Evolutionary conservation across 257 asterid species (phyloP), one percentile per base, ranked within the genome.

Genomic region (Gynochthodes officinalis): DNA sequence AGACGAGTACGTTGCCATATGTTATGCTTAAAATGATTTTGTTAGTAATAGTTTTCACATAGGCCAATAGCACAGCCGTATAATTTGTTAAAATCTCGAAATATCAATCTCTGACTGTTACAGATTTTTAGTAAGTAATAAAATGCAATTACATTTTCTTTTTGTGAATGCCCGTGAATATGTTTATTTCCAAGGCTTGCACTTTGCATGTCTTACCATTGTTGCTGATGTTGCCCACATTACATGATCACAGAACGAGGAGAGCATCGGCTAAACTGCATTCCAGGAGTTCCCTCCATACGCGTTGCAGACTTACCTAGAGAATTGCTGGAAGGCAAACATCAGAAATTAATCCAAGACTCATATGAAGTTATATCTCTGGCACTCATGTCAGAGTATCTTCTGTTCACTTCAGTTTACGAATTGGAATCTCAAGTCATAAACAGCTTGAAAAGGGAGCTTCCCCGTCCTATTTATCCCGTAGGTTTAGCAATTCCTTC

Each of bases 401-500:
- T 85, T 44, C 52, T 91, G 64, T 19, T 86, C 30, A 67, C 78
- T 52, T 75, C 89, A 16, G 71, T 88, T 60, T 80, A 62, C 64
- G 91, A 88, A 78, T 77, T 91, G 19, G 96, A 89, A 72, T 53
- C 86, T 39, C 76, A 62, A 75, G 87, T 33, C 3, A 63, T 88
- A 8, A 78, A 85, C 71, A 85, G 81, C 55, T 37, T 89, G 21
- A 82, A 75, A 23, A 75, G 39, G 23, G 83, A 82, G 74, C 78
- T 86, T 53, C 23, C 86, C 19, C 76, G 76, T 61, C 91, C 93
- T 0, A 43, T 89, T 0, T 86, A 88, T 86, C 76, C 92, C 5
- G 64, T 88, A 40, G 97, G 97, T 65, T 91, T 96, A 0, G 79
- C 88, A 9, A 86, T 89, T 64, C 95, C 95, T 43, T 84, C 80